phyloP scores from a whole-genome alignment of 345 rosid genomes.

The Heritiera fomes region DNA sequence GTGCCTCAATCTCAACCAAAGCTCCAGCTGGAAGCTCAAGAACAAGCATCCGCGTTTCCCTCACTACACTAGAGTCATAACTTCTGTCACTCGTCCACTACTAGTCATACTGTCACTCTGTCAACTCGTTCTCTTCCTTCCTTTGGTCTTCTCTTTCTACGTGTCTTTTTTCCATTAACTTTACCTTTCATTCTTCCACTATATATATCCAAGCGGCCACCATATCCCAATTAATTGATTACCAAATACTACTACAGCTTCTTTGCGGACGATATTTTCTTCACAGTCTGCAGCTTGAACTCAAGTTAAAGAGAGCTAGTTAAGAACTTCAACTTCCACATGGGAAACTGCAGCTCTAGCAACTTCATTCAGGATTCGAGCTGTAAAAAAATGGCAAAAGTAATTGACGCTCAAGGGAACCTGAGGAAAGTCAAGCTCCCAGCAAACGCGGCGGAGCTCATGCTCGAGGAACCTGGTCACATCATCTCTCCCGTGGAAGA shows the following conservation, averaged over 20 bases:
- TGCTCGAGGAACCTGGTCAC: constrained; percentile 54
- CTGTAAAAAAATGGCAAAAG: constrained; percentile 25
- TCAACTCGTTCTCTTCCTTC: background rate
- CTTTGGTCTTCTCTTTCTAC: background rate
- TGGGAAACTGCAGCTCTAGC: constrained; percentile 41
- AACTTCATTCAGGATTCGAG: background rate
- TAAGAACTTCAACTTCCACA: background rate
- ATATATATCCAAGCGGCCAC: background rate
- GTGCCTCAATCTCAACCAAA: no score
- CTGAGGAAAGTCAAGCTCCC: constrained; percentile 32
- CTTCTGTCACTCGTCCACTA: background rate
- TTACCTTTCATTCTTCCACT: background rate
- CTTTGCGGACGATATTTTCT: background rate
- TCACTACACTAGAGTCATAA: background rate
- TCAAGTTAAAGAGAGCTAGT: background rate
- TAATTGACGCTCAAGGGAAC: constrained; percentile 36
- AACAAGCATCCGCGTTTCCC: constrained; percentile 18
- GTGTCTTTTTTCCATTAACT: background rate
- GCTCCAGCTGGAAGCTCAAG: background rate
- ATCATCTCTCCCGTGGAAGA: constrained; percentile 30
- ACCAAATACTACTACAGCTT: background rate
- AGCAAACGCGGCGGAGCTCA: constrained; percentile 45
- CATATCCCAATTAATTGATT: background rate
- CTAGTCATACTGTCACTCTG: background rate
- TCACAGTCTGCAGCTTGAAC: background rate